These are phyloP conservation scores for Yamadazyma pseudoaaseri DNA, from an alignment of 1,139 yeast genomes.

Conservation along the genomic window DNA sequence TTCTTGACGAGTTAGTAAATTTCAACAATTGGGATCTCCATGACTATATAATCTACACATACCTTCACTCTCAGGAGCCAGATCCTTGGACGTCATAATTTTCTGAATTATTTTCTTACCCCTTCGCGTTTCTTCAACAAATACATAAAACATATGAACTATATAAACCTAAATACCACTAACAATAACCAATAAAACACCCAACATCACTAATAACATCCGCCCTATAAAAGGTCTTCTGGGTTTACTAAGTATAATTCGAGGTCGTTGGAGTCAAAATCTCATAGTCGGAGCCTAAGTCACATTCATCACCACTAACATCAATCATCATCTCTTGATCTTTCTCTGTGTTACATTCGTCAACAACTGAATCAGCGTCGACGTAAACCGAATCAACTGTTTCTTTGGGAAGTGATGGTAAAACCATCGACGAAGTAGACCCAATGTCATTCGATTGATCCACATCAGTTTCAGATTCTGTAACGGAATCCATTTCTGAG, in stretches of 20 bases:
- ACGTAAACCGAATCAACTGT: slow-evolving; percentile 21
- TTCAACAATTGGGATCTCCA: neutral
- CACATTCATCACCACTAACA: slow-evolving; percentile 29
- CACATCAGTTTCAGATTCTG: neutral
- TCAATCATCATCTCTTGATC: slow-evolving; percentile 38
- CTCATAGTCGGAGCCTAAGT: slow-evolving; percentile 38
- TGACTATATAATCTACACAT: slow-evolving; percentile 17
- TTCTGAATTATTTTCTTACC: neutral
- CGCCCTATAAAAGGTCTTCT: too few relatives aligned
- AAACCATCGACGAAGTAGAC: slow-evolving; percentile 32
- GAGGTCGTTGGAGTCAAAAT: slow-evolving; percentile 29
- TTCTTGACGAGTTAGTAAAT: slow-evolving; percentile 22
- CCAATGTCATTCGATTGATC: slow-evolving; percentile 11
- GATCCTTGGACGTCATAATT: slow-evolving; percentile 24
- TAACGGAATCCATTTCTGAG: slow-evolving; percentile 4
- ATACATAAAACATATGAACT: too few relatives aligned
- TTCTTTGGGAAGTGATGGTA: slow-evolving; percentile 36
- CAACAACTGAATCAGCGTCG: slow-evolving; percentile 19
- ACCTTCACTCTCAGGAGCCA: slow-evolving; percentile 45
- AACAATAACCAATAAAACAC: too few relatives aligned
- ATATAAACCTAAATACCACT: too few relatives aligned
- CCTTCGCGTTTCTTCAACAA: slow-evolving; percentile 4
- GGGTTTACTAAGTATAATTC: slow-evolving; percentile 5
- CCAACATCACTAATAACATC: too few relatives aligned
- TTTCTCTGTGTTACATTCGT: slow-evolving; percentile 16